These are phyloP conservation scores for Cordyceps militaris DNA, from an alignment of 2,329 filamentous ascomycete genomes.

Conservation along the genomic window DNA sequence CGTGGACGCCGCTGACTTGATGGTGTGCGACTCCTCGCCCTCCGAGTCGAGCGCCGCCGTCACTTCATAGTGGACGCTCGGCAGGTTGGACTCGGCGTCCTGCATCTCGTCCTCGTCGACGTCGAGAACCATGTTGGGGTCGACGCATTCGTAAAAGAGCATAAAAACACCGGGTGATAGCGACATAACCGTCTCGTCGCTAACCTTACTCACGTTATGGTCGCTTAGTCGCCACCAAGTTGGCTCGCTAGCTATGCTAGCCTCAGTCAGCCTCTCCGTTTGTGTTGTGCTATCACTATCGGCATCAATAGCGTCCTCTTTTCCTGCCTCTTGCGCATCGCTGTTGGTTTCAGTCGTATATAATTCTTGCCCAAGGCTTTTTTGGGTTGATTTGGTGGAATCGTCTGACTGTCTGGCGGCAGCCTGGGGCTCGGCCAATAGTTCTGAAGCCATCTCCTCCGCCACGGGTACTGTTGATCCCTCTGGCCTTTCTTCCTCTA, in stretches of 20 bases:
- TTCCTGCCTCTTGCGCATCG: background rate
- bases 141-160: conserved; percentile 85
- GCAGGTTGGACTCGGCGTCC: conserved; percentile 3
- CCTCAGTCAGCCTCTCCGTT: background rate
- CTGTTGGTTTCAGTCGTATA: background rate
- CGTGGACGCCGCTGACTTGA: background rate
- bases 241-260: conserved; percentile 13
- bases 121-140: conserved; percentile 41
- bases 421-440: too few species aligned
- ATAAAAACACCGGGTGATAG: conserved; percentile 81
- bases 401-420: background rate
- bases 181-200: conserved; percentile 63
- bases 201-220: conserved; percentile 69
- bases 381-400: background rate
- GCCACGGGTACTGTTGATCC: background rate
- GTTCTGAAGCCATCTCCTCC: background rate
- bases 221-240: conserved; percentile 79
- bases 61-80: background rate
- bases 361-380: background rate
- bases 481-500: background rate
- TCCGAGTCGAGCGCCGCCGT: background rate
- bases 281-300: background rate
- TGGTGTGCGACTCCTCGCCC: background rate
- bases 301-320: background rate
- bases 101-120: conserved; percentile 21